Percentiles rank a stretch among this genome's conserved stretches.
phyloP scores from a whole-genome alignment of 2,329 filamentous ascomycete genomes.

The Talaromyces sp. region DNA sequence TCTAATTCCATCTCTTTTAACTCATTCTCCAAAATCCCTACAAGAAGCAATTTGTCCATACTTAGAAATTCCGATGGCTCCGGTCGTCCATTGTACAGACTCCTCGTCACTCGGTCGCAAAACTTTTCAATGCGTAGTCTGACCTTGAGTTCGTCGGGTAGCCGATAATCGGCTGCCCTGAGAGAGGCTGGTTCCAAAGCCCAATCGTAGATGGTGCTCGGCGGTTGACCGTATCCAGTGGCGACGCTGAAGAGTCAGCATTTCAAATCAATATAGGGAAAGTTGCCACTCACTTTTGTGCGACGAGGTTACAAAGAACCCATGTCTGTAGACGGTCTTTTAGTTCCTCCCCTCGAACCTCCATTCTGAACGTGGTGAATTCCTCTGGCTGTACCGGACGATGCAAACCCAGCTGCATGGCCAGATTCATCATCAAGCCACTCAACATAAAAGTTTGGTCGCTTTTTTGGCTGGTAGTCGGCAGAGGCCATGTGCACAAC shows the following conservation, averaged over 20 bases:
- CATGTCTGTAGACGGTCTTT: slow-evolving; percentile 62
- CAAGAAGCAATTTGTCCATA: slow-evolving; percentile 41
- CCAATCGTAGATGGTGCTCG: slow-evolving; percentile 58
- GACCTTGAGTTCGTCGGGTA: slow-evolving; percentile 49
- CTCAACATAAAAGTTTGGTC: slow-evolving; percentile 63
- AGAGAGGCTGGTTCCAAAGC: slow-evolving; percentile 48
- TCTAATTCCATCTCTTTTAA: slow-evolving; percentile 53
- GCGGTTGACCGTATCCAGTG: slow-evolving; percentile 62
- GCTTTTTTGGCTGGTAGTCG: slow-evolving; percentile 57
- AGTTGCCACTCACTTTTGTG: slow-evolving; percentile 52
- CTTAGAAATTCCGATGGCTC: slow-evolving; percentile 49
- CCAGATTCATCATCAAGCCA: slow-evolving; percentile 63
- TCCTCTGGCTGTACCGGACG: slow-evolving; percentile 59
- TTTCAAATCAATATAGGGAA: too few species aligned
- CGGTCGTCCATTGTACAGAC: slow-evolving; percentile 54
- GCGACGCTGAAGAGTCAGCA: slow-evolving; percentile 47
- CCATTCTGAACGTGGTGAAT: slow-evolving; percentile 47
- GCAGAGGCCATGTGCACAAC: slow-evolving; percentile 61
- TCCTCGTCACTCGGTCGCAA: slow-evolving; percentile 55
- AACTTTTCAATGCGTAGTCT: slow-evolving; percentile 56
- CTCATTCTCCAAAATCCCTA: slow-evolving; percentile 44
- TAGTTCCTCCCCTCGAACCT: slow-evolving; percentile 58
- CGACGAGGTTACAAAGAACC: slow-evolving; percentile 64
- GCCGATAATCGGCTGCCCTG: slow-evolving; percentile 43
- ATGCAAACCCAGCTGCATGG: slow-evolving; percentile 61